phyloP scores from a whole-genome alignment of 306 rosid genomes.

The Neltuma alba region DNA sequence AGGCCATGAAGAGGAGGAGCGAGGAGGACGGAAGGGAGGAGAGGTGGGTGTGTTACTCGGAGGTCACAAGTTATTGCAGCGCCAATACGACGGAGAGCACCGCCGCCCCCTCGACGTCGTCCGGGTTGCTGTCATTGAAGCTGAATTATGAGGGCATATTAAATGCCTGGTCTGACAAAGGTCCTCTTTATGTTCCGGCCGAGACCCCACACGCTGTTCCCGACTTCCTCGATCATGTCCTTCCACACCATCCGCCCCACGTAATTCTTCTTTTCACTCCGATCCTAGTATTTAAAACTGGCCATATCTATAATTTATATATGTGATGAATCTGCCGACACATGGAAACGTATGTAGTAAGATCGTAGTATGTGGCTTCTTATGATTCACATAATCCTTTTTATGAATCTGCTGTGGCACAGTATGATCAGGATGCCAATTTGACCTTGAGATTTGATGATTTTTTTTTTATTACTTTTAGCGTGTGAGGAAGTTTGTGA shows the following conservation, averaged over 20 bases:
- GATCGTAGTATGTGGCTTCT: neutral
- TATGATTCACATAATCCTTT: neutral
- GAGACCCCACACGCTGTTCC: constrained; percentile 75
- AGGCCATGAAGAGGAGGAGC: constrained; percentile 79
- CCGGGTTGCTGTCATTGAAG: constrained; percentile 64
- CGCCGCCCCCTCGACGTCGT: constrained; percentile 10
- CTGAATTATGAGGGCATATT: constrained; percentile 80
- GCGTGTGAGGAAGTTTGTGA: neutral
- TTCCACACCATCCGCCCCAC: constrained; percentile 28
- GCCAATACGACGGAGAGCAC: neutral
- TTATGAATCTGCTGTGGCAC: neutral
- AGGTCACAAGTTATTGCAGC: constrained; percentile 50
- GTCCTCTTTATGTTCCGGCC: constrained; percentile 62
- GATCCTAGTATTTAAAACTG: neutral
- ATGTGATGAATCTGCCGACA: neutral
- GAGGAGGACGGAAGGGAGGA: constrained; percentile 52
- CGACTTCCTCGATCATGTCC: constrained; percentile 40
- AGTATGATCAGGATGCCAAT: neutral
- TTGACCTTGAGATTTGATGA: constrained; percentile 4
- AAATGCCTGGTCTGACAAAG: constrained; percentile 91
- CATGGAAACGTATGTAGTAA: neutral
- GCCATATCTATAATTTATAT: neutral
- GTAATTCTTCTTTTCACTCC: constrained; percentile 40
- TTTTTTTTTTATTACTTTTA: neutral
- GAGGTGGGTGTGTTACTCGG: constrained; percentile 91